These are phyloP conservation scores for Fusarium ambrosium DNA, from an alignment of 2,329 filamentous ascomycete species.

Conservation along the genomic window DNA sequence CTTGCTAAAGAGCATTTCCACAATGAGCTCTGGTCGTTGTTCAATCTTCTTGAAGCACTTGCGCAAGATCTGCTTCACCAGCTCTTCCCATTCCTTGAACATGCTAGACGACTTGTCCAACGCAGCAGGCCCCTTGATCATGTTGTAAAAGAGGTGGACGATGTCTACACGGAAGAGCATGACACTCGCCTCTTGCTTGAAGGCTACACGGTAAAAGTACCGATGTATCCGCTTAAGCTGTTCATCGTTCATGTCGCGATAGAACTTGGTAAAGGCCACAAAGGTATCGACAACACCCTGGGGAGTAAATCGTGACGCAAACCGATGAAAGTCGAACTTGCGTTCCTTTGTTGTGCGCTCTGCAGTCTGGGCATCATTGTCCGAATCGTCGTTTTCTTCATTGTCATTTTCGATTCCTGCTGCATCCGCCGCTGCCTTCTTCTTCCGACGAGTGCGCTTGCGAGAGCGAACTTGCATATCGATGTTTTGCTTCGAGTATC, in stretches of 20 bases:
- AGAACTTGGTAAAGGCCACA: slow-evolving; percentile 82
- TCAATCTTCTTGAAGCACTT: slow-evolving; percentile 87
- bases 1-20: slow-evolving; percentile 97
- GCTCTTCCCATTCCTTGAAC: slow-evolving; percentile 91
- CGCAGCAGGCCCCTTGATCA: slow-evolving; percentile 89
- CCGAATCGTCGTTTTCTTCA: slow-evolving; percentile 77
- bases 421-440: slow-evolving; percentile 68
- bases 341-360: slow-evolving; percentile 82
- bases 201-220: slow-evolving; percentile 93
- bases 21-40: slow-evolving; percentile 85
- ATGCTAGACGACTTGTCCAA: slow-evolving; percentile 75
- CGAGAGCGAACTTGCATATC: slow-evolving; percentile 93
- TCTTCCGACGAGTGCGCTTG: slow-evolving; percentile 79
- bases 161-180: slow-evolving; percentile 94
- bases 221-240: slow-evolving; percentile 94
- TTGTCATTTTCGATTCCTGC: slow-evolving; percentile 61
- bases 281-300: slow-evolving; percentile 93
- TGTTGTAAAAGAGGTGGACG: slow-evolving; percentile 86
- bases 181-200: slow-evolving; percentile 93
- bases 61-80: slow-evolving; percentile 86
- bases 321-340: slow-evolving; percentile 93
- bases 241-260: slow-evolving; percentile 80
- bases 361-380: slow-evolving; percentile 77
- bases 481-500: slow-evolving; percentile 93
- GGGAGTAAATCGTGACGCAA: slow-evolving; percentile 83